Percentiles rank a stretch among this genome's conserved stretches.
Evolutionary conservation across 2,329 filamentous ascomycete genomes (phyloP).

Genomic region (Exophiala sp.): DNA sequence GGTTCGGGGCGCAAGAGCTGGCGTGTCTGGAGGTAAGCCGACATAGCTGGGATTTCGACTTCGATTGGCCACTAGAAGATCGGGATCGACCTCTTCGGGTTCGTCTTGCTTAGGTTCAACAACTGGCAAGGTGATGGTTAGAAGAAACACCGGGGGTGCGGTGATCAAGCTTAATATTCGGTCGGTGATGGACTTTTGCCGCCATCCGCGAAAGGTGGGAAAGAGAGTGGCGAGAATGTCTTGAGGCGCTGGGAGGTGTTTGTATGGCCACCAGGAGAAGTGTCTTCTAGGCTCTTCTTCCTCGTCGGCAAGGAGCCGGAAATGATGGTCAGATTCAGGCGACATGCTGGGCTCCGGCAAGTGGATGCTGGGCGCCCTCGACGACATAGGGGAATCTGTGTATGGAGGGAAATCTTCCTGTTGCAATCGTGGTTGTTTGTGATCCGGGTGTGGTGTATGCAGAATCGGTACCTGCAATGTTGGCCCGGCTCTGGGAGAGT

Average conservation of each 20-base stretch:
- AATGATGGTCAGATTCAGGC: constrained; percentile 39
- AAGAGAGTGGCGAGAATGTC: constrained; percentile 70
- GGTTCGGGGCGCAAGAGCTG: constrained; percentile 28
- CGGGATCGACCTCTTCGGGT: constrained; percentile 38
- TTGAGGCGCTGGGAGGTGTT: constrained; percentile 64
- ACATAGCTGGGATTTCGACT: constrained; percentile 30
- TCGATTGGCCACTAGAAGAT: constrained; percentile 13
- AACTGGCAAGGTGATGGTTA: constrained; percentile 86
- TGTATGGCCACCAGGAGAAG: constrained; percentile 76
- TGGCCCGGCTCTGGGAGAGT: constrained; percentile 11
- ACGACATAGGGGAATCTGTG: constrained; percentile 50
- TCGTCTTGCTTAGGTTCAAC: constrained; percentile 63
- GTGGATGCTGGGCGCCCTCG: constrained; percentile 51
- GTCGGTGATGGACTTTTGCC: constrained; percentile 75
- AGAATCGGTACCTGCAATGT: constrained; percentile 21
- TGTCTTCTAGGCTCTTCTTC: constrained; percentile 38
- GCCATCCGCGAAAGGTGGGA: constrained; percentile 78
- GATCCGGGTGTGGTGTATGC: constrained; percentile 22
- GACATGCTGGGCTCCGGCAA: constrained; percentile 50
- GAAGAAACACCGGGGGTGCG: constrained; percentile 80
- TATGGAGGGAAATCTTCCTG: constrained; percentile 61
- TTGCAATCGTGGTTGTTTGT: constrained; percentile 39
- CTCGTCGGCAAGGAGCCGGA: constrained; percentile 35
- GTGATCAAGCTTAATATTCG: constrained; percentile 74
- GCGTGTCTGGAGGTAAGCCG: constrained; percentile 36